Percentiles rank a stretch among this genome's conserved stretches.
Evolutionary conservation across 129 eudicot genomes (phyloP).

Genomic region (Flaveria sonorensis): DNA sequence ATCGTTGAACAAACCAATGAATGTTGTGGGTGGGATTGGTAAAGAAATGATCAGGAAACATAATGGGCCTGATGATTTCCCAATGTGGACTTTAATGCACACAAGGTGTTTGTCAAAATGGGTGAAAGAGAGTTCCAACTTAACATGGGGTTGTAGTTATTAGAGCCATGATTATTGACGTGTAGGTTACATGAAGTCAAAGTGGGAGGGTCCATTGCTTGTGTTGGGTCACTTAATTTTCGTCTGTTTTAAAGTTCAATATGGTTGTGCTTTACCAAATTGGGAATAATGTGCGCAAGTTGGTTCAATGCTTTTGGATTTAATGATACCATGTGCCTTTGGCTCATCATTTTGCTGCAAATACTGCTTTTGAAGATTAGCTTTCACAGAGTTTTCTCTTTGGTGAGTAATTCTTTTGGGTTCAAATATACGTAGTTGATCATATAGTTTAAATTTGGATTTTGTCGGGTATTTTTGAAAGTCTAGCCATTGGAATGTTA

Average conservation of each 20-base stretch:
- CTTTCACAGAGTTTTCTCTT: neutral
- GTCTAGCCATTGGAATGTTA: neutral
- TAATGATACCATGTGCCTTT: constrained; percentile 34
- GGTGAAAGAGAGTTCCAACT: constrained; percentile 25
- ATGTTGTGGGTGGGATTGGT: neutral
- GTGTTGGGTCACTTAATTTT: constrained; percentile 17
- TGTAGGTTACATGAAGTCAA: constrained; percentile 15
- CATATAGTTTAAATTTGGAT: constrained; percentile 9
- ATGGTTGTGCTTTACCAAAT: constrained; percentile 19
- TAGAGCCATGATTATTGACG: constrained; percentile 31
- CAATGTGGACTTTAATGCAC: constrained; percentile 30
- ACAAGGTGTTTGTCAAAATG: constrained; percentile 30
- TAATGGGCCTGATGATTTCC: neutral
- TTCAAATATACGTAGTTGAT: neutral
- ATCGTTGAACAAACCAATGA: neutral
- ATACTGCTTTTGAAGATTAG: constrained; percentile 3
- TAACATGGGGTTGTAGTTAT: constrained; percentile 31
- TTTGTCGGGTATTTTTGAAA: neutral
- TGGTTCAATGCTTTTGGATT: constrained; percentile 28
- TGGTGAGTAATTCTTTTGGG: neutral
- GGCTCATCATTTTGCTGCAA: constrained; percentile 27
- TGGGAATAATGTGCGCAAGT: constrained; percentile 3
- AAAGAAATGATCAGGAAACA: neutral
- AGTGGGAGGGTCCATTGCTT: constrained; percentile 33
- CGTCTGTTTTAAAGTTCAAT: constrained; percentile 21